Conservation (phyloP, 768 basidiomycete genomes). For the Termitomyces sp. region DNA sequence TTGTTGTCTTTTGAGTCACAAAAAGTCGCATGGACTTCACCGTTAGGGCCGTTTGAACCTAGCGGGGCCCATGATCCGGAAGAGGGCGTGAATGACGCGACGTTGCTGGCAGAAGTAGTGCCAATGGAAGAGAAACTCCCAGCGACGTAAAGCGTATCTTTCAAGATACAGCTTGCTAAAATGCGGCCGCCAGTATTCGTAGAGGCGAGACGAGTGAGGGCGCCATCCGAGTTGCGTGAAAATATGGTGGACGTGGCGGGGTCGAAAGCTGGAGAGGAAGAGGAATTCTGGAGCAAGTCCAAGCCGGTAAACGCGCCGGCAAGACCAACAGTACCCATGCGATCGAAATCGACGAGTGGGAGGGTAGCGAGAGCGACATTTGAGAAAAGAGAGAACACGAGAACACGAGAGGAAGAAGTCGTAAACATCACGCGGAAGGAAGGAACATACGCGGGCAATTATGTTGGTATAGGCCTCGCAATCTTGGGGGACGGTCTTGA, state of each 20-base stretch:
- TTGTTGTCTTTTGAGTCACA: slow-evolving; percentile 68
- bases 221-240: slow-evolving; percentile 60
- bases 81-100: slow-evolving; percentile 71
- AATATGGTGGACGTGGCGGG: slow-evolving; percentile 70
- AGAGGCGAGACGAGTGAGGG: slow-evolving; percentile 65
- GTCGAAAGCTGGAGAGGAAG: slow-evolving; percentile 53
- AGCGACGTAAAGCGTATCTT: slow-evolving; percentile 71
- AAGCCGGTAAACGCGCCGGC: slow-evolving; percentile 88
- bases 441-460: slow-evolving; percentile 11
- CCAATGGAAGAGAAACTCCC: slow-evolving; percentile 80
- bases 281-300: slow-evolving; percentile 63
- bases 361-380: slow-evolving; percentile 31
- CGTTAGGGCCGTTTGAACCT: slow-evolving; percentile 69
- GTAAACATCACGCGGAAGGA: slow-evolving; percentile 18
- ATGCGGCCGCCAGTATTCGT: slow-evolving; percentile 82
- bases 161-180: slow-evolving; percentile 66
- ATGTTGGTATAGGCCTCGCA: slow-evolving; percentile 7
- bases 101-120: slow-evolving; percentile 57
- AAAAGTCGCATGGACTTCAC: slow-evolving; percentile 65
- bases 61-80: slow-evolving; percentile 58
- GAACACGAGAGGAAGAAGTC: slow-evolving; percentile 17
- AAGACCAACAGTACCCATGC: slow-evolving; percentile 90
- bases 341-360: slow-evolving; percentile 46
- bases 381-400: slow-evolving; percentile 14
- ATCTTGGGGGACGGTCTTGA: neutral